Evolutionary conservation across 495 filamentous ascomycete genomes (phyloP), one percentile per base, ranked within the genome.

Genomic region (Penicillium mononematosum): DNA sequence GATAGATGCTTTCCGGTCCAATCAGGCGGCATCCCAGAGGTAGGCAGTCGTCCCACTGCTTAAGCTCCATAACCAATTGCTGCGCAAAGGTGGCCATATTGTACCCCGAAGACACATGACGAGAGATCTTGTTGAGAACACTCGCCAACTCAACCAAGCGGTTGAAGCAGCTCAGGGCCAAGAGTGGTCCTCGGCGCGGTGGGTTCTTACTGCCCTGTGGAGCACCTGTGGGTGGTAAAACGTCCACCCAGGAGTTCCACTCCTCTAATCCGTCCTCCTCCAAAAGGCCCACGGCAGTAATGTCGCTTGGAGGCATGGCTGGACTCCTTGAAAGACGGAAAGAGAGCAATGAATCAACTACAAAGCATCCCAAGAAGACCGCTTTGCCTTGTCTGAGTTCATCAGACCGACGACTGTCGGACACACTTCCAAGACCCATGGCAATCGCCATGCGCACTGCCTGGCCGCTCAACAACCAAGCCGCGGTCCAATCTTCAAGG

Each of bases 241-340:
- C 81, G 50, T 83, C 78, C 4, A 72, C 74, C 88, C 87, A 90
- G 2, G 81, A 83, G 57, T 87, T 84, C 88, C 86, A 90, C 67
- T 90, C 86, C 56, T 90, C 87, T 19, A 85, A 65, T 6, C 84
- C 87, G 66, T 87, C 83, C 66, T 88, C 84, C 56, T 81, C 77
- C 11, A 86, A 61, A 10, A 76, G 63, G 2, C 77, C 73, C 32
- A 82, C 62, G 4, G 68, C 55, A 10, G 64, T 58, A 16, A 85
- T 50, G 56, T 85, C 79, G 34, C 77, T 73, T 3, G 74, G 56
- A 36, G 70, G 73, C 45, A 90, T 72, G 58, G 82, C 81, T 11
- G 85, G 81, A 17, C 77, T 75, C 31, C 75, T 70, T 0, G 70
- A 72, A 6, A 85, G 68, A 16, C 82, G 78, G 27, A 82, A 74